A percentile compares a stretch with the other conserved stretches of the same genome.
Evolutionary conservation across 768 basidiomycete genomes (phyloP).

Genomic region (Infundibulicybe gibba): DNA sequence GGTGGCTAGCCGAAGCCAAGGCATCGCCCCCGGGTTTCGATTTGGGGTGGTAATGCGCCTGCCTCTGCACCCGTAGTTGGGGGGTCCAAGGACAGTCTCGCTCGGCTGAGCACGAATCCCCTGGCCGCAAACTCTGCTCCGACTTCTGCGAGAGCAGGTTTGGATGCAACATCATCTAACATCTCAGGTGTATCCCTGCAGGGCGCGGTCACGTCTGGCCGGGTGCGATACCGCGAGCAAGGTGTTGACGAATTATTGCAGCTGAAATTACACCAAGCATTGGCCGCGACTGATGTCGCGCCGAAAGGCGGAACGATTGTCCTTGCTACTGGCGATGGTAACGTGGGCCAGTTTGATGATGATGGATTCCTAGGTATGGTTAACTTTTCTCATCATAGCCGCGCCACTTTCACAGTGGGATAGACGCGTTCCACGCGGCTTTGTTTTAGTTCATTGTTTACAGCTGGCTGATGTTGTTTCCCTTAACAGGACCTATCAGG

Average conservation of each 20-base stretch:
- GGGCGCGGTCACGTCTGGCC: conserved; percentile 16
- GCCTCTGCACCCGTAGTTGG: not conserved
- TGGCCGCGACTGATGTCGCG: conserved; percentile 63
- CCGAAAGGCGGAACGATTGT: conserved; percentile 79
- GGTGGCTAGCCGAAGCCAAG: conserved; percentile 5
- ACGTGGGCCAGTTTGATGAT: conserved; percentile 88
- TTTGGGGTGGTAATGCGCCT: not conserved
- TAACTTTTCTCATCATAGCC: conserved; percentile 1
- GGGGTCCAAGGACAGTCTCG: not conserved
- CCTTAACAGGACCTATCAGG: conserved; percentile 59
- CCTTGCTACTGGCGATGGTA: conserved; percentile 92
- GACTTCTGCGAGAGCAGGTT: not conserved
- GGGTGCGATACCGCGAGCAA: conserved; percentile 78
- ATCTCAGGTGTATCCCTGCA: not conserved
- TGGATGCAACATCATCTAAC: not conserved
- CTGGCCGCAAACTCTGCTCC: not conserved
- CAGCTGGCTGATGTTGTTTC: not conserved
- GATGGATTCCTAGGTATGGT: conserved; percentile 76
- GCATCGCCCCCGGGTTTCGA: not conserved
- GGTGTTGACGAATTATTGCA: conserved; percentile 95
- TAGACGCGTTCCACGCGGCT: not conserved
- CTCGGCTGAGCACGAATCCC: not conserved
- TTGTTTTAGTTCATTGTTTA: not conserved
- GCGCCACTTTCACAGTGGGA: not conserved
- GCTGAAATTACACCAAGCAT: conserved; percentile 85